Evolutionary conservation across 1,284 basidiomycete genomes (phyloP), one percentile per base, ranked within the genome.

Genomic region (Somion occarium): DNA sequence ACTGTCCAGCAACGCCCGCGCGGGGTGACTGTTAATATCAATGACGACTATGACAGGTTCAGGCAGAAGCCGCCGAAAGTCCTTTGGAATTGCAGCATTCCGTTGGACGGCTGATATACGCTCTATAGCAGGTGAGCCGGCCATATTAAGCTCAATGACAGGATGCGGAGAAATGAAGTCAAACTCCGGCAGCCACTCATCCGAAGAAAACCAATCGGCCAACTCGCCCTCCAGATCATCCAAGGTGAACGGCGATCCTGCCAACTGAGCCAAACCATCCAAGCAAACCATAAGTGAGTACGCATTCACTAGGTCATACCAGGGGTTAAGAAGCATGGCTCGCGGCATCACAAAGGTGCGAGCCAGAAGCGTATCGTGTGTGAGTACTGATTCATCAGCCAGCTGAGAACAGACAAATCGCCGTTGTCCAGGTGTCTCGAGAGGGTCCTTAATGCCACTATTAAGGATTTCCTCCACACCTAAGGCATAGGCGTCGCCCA

Each of bases 31-130:
- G 54, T 73, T 68, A 0, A 75, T 45, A 0, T 57, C 44, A 0
- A 66, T 64, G 0, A 66, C 59, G 0, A 74, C 52, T 0, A 72
- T 61, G 0, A 73, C 42, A 0, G 66, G 66, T 19, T 62, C 62
- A 0, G 69, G 70, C 0, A 74, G 15, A 2, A 34, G 47, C 2
- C 51, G 47, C 11, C 19, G 18, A 26, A 50, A 53, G 44, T 52
- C 53, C 25, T 27, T 20, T 5, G 42, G 20, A 11, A 24, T 15
- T 3, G 42, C 12, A 7, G 51, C 47, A 38, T 49, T 53, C 11
- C 51, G 51, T 38, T 53, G 51, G 9, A 53, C n/a, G 19, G 51
- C 47, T 3, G 38, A 12, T 3, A 52, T 13, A 34, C n/a, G 20
- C 12, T n/a, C 30, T 11, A 25, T 19, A 24, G 26, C 37, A 15